Evolutionary conservation across 2,329 filamentous ascomycete genomes (phyloP).

Genomic region (Dothistroma septosporum): DNA sequence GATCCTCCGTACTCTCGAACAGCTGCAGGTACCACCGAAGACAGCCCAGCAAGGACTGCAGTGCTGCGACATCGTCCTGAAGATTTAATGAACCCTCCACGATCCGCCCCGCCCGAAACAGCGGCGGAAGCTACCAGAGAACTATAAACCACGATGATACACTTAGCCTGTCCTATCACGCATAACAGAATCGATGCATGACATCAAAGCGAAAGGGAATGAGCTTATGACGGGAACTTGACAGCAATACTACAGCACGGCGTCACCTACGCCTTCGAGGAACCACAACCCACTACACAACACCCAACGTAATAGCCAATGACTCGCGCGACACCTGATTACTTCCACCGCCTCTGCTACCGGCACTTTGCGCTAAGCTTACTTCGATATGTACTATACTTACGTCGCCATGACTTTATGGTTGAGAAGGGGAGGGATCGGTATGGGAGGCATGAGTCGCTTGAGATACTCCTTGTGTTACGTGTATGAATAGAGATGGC

Average conservation of each 20-base stretch:
- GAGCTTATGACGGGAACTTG: background rate
- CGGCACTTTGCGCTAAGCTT: background rate
- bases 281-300: background rate
- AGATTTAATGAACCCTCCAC: conserved; percentile 17
- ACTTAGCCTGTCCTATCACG: background rate
- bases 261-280: background rate
- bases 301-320: background rate
- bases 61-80: conserved; percentile 25
- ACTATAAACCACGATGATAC: conserved; percentile 4
- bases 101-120: conserved; percentile 6
- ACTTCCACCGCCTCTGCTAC: background rate
- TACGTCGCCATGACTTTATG: conserved; percentile 10
- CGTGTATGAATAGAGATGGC: conserved; percentile 6
- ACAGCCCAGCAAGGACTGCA: conserved; percentile 27
- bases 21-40: conserved; percentile 13
- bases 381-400: conserved; percentile 9
- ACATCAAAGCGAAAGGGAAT: background rate
- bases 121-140: conserved; percentile 8
- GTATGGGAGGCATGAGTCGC: background rate
- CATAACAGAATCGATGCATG: conserved; percentile 2
- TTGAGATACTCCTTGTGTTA: conserved; percentile 5
- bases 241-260: background rate
- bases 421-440: background rate
- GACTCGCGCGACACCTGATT: background rate
- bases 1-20: conserved; percentile 28